Conservation (phyloP, 306 rosid genomes). For the Corylus avellana region DNA sequence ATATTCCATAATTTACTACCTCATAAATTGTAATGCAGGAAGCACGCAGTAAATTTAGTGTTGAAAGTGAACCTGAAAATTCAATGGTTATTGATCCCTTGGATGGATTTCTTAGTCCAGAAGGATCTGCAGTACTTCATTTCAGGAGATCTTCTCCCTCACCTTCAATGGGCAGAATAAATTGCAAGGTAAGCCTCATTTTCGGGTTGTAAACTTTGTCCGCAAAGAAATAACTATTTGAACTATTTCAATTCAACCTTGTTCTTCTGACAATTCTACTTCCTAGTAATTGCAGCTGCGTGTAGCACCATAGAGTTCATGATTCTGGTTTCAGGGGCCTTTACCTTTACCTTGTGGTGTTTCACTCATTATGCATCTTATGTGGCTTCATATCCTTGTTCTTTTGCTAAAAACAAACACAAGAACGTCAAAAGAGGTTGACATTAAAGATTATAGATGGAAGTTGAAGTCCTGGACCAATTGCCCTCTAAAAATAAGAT, state of each 20-base stretch:
- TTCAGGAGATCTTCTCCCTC: slow-evolving; percentile 66
- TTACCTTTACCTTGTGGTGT: not conserved
- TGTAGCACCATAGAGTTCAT: not conserved
- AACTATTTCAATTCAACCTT: slow-evolving; percentile 4
- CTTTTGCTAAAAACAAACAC: not conserved
- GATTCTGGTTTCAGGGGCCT: not conserved
- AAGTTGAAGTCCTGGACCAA: not conserved
- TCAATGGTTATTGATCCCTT: slow-evolving; percentile 60
- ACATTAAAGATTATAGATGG: not conserved
- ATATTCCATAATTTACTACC: slow-evolving; percentile 24
- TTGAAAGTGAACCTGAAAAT: slow-evolving; percentile 81
- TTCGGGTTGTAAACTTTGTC: slow-evolving; percentile 23
- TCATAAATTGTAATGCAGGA: slow-evolving; percentile 58
- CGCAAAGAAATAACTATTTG: slow-evolving; percentile 9
- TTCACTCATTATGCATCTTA: not conserved
- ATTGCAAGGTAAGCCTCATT: slow-evolving; percentile 76
- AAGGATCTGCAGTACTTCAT: slow-evolving; percentile 77
- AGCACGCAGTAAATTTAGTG: slow-evolving; percentile 83
- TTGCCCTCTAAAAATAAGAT: not conserved
- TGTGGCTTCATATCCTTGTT: not conserved
- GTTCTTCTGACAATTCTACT: not conserved
- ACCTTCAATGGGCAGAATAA: slow-evolving; percentile 67
- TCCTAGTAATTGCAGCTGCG: not conserved
- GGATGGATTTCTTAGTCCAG: slow-evolving; percentile 82
- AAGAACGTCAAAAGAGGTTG: not conserved